These are phyloP conservation scores for Colletotrichum echinochloae DNA, from an alignment of 2,329 filamentous ascomycete genomes.

Conservation along the genomic window DNA sequence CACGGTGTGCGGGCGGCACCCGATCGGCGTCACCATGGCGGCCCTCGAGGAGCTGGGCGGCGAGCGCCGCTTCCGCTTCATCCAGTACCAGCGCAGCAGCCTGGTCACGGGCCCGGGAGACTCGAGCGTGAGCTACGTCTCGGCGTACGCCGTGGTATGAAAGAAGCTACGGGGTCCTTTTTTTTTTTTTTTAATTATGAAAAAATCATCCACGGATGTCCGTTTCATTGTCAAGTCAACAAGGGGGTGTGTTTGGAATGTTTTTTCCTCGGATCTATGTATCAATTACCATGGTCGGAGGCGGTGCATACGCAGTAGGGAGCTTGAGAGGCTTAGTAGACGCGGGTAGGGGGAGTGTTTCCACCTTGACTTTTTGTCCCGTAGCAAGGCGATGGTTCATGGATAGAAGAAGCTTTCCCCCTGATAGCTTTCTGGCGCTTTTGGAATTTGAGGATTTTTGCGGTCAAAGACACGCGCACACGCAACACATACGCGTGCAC, in stretches of 20 bases:
- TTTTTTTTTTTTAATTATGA: too few species aligned
- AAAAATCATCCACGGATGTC: too few species aligned
- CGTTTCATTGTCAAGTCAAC: too few species aligned
- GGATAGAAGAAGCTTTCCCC: neutral
- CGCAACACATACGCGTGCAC: neutral
- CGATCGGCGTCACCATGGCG: slow-evolving; percentile 93
- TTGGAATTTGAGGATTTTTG: slow-evolving; percentile 6
- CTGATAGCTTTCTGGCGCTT: neutral
- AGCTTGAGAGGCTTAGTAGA: slow-evolving; percentile 35
- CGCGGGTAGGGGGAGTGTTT: neutral
- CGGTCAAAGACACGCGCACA: slow-evolving; percentile 2
- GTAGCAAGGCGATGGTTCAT: neutral
- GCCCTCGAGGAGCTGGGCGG: slow-evolving; percentile 75
- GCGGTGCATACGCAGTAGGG: too few species aligned
- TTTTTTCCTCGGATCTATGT: too few species aligned
- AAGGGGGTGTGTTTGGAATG: too few species aligned
- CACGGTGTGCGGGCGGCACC: slow-evolving; percentile 94
- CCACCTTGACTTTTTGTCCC: slow-evolving; percentile 7
- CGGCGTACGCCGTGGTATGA: slow-evolving; percentile 84
- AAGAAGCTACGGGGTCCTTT: neutral
- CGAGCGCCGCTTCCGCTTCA: slow-evolving; percentile 76
- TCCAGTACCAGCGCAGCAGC: slow-evolving; percentile 88
- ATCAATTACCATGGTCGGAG: too few species aligned
- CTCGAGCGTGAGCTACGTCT: slow-evolving; percentile 94
- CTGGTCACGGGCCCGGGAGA: slow-evolving; percentile 75